A percentile compares a stretch with the other conserved stretches of the same genome.
Evolutionary conservation across 176 grass and related monocot genomes (phyloP).

Genomic region (Poa annua): DNA sequence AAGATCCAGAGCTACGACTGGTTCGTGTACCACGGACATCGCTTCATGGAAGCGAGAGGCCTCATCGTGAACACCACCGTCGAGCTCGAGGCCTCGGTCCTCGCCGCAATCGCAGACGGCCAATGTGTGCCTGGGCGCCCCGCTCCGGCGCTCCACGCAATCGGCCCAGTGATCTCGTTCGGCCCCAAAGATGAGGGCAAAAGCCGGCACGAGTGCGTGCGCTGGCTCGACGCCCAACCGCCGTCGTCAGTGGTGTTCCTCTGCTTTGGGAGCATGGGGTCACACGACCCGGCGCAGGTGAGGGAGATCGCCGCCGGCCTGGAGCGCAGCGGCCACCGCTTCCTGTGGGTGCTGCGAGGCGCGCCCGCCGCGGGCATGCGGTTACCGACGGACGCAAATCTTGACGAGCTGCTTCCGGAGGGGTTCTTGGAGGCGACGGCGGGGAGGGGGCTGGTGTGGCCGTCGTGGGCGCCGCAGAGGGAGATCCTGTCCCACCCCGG

Average conservation of each 20-base stretch:
- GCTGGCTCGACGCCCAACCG: constrained; percentile 61
- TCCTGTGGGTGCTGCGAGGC: constrained; percentile 29
- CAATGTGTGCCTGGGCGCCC: no score
- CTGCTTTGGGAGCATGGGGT: constrained; percentile 60
- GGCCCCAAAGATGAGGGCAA: no score
- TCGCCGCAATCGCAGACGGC: no score
- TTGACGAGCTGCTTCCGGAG: background rate
- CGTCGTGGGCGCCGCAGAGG: constrained; percentile 20
- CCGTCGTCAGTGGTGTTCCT: constrained; percentile 52
- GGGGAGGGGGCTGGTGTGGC: constrained; percentile 12
- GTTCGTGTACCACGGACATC: no score
- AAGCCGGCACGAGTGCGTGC: background rate
- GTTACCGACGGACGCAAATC: constrained; percentile 5
- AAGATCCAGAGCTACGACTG: no score
- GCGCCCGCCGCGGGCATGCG: background rate
- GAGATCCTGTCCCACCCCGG: background rate
- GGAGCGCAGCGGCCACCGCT: constrained; percentile 37
- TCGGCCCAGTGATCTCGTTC: no score
- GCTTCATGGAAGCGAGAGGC: no score
- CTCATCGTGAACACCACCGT: no score
- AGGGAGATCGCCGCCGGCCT: constrained; percentile 46
- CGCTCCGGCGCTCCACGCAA: no score
- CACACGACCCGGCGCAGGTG: constrained; percentile 9
- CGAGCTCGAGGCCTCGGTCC: no score
- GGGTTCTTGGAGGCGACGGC: background rate